These are phyloP conservation scores for Pelargonium cotyledonis DNA, from an alignment of 441 rosid species.

Conservation along the genomic window DNA sequence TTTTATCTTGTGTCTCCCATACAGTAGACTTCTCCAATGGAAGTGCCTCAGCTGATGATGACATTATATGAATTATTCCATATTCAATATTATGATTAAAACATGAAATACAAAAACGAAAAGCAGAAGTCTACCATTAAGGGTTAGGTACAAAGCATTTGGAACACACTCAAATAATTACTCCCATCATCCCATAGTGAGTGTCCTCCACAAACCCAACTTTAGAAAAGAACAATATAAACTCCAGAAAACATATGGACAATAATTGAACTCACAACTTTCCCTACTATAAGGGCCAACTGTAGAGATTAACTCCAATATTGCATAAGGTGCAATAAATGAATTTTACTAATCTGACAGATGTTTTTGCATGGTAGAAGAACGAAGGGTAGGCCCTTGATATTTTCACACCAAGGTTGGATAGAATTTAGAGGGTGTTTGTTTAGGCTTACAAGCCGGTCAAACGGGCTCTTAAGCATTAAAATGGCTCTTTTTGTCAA, in stretches of 20 bases:
- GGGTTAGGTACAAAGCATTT: not conserved
- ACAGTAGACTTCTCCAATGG: conserved; percentile 55
- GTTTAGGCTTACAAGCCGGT: too few relatives aligned
- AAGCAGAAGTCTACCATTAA: conserved; percentile 9
- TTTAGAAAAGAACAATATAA: not conserved
- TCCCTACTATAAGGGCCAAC: not conserved
- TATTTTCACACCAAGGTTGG: not conserved
- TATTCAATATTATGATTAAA: not conserved
- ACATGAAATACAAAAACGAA: conserved; percentile 17
- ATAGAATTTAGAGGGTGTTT: not conserved
- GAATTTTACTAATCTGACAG: not conserved
- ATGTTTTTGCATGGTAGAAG: not conserved
- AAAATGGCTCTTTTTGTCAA: too few relatives aligned
- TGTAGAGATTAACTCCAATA: not conserved
- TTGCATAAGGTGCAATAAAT: not conserved
- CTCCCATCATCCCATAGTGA: not conserved
- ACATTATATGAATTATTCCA: conserved; percentile 21
- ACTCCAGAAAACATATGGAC: not conserved
- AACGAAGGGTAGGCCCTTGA: not conserved
- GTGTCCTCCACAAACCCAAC: not conserved
- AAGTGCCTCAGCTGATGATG: conserved; percentile 50
- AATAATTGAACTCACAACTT: too few relatives aligned
- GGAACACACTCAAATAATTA: not conserved
- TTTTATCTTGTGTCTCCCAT: conserved; percentile 78
- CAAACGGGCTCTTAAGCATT: too few relatives aligned